Evolutionary conservation across 1,284 basidiomycete genomes (phyloP), one percentile per base, ranked within the genome.

Genomic region (Gomphus sp.): DNA sequence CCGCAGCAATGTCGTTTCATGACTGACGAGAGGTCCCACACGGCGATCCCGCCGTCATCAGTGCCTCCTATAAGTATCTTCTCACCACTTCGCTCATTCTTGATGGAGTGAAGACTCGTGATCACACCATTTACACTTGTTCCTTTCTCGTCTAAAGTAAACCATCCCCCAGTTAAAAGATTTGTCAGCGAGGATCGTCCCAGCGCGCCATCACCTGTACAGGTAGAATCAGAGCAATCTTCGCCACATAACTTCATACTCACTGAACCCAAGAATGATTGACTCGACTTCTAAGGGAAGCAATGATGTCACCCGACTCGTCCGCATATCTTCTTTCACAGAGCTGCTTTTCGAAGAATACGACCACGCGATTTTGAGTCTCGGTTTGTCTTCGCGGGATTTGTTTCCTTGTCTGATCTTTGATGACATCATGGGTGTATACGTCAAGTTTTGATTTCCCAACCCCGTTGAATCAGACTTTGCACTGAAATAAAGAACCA

Each of bases 21-120:
- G n/a, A 71, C 76, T 54, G 65, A 88, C 89, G 76, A 76, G 7
- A 80, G 63, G 8, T 78, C 74, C 89, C 88, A 93, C 61, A 89
- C 74, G 0, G 80, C 80, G 28, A 91, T 76, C 0, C 84, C 84
- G 3, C 90, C 90, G 66, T 90, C 85, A 60, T 88, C 84, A 0
- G 78, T 79, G 6, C 90, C 89, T 12, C 86, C 88, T 16, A 89
- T 70, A 16, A 92, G 71, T 34, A 82, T 77, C 16, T 70, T 76
- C 60, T 87, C 80, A 31, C 76, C 76, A 0, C 81, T 85, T 41
- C 80, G 69, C 16, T 74, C 71, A 62, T 85, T 82, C 53, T 76
- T 74, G 6, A 82, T 75, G 22, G 78, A 62, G 65, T 84, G 79
- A 43, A 91, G 68, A 12, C 73, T 72, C 16, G 74, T 66, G 48